Base-by-base conservation (phyloP, 306 rosid genomes). In the Aeschynomene evenia region DNA sequence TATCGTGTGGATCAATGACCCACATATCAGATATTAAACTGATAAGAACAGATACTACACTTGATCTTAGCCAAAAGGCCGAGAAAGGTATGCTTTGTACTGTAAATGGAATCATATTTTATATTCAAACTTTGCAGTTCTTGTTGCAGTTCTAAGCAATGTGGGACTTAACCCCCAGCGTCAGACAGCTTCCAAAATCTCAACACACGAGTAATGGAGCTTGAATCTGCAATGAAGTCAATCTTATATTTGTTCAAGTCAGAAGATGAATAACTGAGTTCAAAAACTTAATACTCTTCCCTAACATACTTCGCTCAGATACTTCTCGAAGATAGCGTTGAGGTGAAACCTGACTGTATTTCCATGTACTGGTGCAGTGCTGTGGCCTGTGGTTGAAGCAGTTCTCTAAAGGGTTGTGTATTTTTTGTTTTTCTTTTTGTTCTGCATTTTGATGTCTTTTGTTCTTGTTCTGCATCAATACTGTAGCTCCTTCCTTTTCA, bases 31-130 rank as follows among this genome's bases (percentile, higher is more conserved):
- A 71, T 71, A 71, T 71, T 71, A 71, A 71, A 71, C 68, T 71
- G 76, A 71, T 71, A 71, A 55, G 65, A 69, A 72, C 71, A 73
- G 63, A 73, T 73, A 73, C 77, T 73, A 62, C 86, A 71, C 76
- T 58, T 71, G 76, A 71, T 71, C 76, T 71, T 71, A 71, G 50
- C 76, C 76, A 58, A 71, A 57, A 70, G 67, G 75, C 75, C 67
- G 75, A 71, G 68, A 71, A 71, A 71, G 68, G 76, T 70, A 57
- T 70, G 36, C 4, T 7, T 42, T 1, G 0, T 0, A 1, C 0
- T 0, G 0, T 1, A 0, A 0, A 15, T 1, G 6, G n/a, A 4
- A 5, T 40, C 31, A 0, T 0, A 0, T 55, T 70, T 40, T 70
- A 70, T 70, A 56, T 0, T 7, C 2, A 0, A 0, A 26, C 21